Base-by-base conservation (phyloP, 306 rosid genomes). In the Quercus suber region DNA sequence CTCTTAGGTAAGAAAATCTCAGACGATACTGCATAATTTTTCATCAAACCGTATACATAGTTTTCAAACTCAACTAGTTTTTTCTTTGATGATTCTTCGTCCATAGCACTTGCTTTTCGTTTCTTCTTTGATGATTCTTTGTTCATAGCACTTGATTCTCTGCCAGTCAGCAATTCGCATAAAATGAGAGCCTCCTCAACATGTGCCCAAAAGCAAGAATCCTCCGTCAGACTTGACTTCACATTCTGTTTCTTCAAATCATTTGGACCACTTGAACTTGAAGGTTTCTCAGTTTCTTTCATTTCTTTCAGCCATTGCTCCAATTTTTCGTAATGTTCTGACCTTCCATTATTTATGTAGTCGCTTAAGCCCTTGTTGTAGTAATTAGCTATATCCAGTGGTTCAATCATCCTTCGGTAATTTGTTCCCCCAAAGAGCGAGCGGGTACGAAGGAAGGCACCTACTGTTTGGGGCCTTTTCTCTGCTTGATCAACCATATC, bases 181-280 rank as follows among this genome's bases (percentile, higher is more conserved):
- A 31, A 79, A 27, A 86, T 68, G 13, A 58, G 75, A 60, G 94
- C 92, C 67, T 90, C 93, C 80, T 94, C 98, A 37, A 92, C 94
- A 6, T 60, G 56, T 33, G 89, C 92, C 96, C 96, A 89, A 69
- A 94, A 94, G 81, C 92, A 89, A n/a, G 97, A 89, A 84, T 90
- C 97, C 33, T 84, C 33, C 2, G 89, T 94, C 57, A 90, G 75
- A 77, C 61, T 76, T 19, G 76, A 41, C 9, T 71, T 67, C 69
- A 90, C 89, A 10, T 60, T 71, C 43, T 73, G 51, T 23, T 12
- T 83, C 7, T 68, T 81, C 30, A 10, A 2, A 3, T 19, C 73
- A 19, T 57, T 76, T 17, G 77, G 18, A 21, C 0, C 17, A 6
- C 0, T 53, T 55, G 45, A 11, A 15, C 0, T 53, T 51, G 45